Evolutionary conservation across 225 moss, liverwort and hornwort genomes (phyloP).

Genomic region (Polytrichum formosum): DNA sequence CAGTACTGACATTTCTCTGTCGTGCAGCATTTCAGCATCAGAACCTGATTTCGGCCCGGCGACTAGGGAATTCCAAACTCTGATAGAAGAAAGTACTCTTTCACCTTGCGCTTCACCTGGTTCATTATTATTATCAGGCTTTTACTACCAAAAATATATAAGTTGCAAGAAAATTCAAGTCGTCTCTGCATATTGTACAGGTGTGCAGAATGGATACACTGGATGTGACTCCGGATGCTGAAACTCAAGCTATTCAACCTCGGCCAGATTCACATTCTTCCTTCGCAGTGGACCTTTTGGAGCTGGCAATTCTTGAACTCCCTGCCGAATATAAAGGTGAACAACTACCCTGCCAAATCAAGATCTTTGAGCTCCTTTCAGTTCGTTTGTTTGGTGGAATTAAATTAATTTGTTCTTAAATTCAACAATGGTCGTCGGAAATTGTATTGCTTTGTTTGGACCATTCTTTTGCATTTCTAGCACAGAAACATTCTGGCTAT

Average conservation of each 20-base stretch:
- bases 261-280: neutral
- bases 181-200: neutral
- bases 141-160: neutral
- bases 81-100: neutral
- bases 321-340: neutral
- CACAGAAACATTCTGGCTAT: too few relatives aligned
- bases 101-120: neutral
- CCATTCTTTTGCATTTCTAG: too few relatives aligned
- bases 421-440: too few relatives aligned
- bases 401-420: too few relatives aligned
- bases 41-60: neutral
- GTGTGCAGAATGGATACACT: neutral
- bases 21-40: slow-evolving; percentile 3
- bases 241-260: neutral
- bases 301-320: slow-evolving; percentile 6
- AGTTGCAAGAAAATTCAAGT: neutral
- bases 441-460: too few relatives aligned
- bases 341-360: neutral
- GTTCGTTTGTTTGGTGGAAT: too few relatives aligned
- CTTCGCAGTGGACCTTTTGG: slow-evolving; percentile 1
- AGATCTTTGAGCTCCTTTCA: too few relatives aligned
- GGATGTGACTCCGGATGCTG: neutral
- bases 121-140: neutral
- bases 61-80: neutral
- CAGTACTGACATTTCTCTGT: neutral